Evolutionary conservation across 2,329 filamentous ascomycete genomes (phyloP).

Genomic region (Claviceps pazoutovae): DNA sequence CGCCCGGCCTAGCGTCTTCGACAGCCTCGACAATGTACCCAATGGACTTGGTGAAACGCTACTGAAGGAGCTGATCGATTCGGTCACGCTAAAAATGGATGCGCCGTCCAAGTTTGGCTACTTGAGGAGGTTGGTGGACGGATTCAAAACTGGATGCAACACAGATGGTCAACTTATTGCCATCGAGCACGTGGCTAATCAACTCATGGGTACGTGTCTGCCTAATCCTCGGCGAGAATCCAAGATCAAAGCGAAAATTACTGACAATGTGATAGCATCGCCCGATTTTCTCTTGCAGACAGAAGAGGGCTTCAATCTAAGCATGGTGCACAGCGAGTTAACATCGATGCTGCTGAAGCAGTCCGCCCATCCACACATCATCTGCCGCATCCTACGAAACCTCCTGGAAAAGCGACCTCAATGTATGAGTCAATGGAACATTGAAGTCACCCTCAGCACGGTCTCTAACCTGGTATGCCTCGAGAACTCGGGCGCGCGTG

Average conservation of each 20-base stretch:
- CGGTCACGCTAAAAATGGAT: slow-evolving; percentile 20
- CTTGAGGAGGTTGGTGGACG: slow-evolving; percentile 22
- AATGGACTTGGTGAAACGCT: slow-evolving; percentile 17
- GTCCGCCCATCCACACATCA: slow-evolving; percentile 20
- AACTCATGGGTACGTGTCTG: slow-evolving; percentile 22
- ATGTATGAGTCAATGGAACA: slow-evolving; percentile 43
- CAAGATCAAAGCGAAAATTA: slow-evolving; percentile 5
- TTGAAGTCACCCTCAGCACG: slow-evolving; percentile 37
- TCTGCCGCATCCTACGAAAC: slow-evolving; percentile 27
- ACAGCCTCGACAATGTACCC: slow-evolving; percentile 15
- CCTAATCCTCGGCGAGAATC: too few species aligned
- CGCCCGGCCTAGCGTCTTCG: slow-evolving; percentile 21
- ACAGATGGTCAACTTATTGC: slow-evolving; percentile 29
- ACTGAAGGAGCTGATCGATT: slow-evolving; percentile 17
- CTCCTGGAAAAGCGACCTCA: slow-evolving; percentile 37
- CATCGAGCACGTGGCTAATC: slow-evolving; percentile 27
- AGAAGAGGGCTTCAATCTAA: slow-evolving; percentile 22
- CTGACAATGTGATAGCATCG: slow-evolving; percentile 12
- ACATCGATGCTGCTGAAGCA: slow-evolving; percentile 19
- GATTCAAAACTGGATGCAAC: slow-evolving; percentile 16
- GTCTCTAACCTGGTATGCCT: slow-evolving; percentile 23
- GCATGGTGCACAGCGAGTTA: slow-evolving; percentile 28
- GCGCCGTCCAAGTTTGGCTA: slow-evolving; percentile 22
- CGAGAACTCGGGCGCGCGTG: slow-evolving; percentile 13
- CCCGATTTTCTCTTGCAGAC: slow-evolving; percentile 15